These are phyloP conservation scores for Phytophthora aleatoria DNA, from an alignment of 352 stramenopile genomes.

Conservation along the genomic window DNA sequence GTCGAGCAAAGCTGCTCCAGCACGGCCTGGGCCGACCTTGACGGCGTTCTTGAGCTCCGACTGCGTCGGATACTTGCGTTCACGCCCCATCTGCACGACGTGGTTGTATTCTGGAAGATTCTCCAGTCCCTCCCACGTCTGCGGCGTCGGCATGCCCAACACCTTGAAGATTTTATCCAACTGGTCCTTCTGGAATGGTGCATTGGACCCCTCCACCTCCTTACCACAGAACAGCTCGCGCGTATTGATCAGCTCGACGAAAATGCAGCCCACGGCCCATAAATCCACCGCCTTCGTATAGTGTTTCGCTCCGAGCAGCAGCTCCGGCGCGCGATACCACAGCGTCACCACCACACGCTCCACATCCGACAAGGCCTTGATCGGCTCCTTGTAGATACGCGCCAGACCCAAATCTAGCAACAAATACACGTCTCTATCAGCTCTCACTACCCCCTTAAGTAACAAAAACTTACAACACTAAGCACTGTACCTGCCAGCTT, in stretches of 20 bases:
- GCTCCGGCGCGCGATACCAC: slow-evolving; percentile 95
- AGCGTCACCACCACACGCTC: slow-evolving; percentile 95
- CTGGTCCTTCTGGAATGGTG: slow-evolving; percentile 91
- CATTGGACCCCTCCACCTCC: slow-evolving; percentile 86
- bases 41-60: slow-evolving; percentile 87
- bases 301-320: slow-evolving; percentile 91
- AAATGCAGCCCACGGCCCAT: slow-evolving; percentile 96
- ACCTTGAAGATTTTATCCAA: slow-evolving; percentile 92
- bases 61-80: slow-evolving; percentile 83
- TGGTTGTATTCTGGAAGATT: slow-evolving; percentile 85
- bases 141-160: slow-evolving; percentile 84
- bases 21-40: slow-evolving; percentile 79
- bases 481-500: slow-evolving; percentile 63
- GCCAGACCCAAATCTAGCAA: slow-evolving; percentile 81
- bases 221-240: slow-evolving; percentile 89
- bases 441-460: not conserved
- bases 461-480: not conserved
- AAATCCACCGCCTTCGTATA: slow-evolving; percentile 97
- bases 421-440: not conserved
- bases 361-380: slow-evolving; percentile 88
- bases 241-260: slow-evolving; percentile 92
- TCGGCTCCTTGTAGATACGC: slow-evolving; percentile 89
- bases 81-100: slow-evolving; percentile 82
- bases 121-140: slow-evolving; percentile 85
- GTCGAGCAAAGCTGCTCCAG: slow-evolving; percentile 76